Base-by-base conservation (phyloP, 2,329 filamentous ascomycete species). In the Ophioceras dolichostomum region DNA sequence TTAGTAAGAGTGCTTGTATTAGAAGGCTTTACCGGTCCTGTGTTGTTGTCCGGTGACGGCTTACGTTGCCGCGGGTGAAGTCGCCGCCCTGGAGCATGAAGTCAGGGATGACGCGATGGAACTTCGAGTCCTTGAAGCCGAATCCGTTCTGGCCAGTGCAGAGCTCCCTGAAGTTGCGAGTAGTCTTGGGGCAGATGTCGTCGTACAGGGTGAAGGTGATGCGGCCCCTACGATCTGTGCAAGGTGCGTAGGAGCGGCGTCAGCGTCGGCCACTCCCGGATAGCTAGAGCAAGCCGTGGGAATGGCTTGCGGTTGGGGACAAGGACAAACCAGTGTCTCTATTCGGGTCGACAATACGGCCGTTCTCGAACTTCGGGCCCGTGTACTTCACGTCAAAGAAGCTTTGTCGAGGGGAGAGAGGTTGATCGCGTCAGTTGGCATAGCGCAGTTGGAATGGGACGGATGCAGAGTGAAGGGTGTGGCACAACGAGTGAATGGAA, bases 21-120 rank as follows among this genome's bases (percentile, higher is more conserved):
- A n/a, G n/a, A n/a, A n/a, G n/a, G n/a, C n/a, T n/a, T n/a, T n/a
- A n/a, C n/a, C n/a, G n/a, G n/a, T n/a, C n/a, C n/a, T n/a, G n/a
- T n/a, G n/a, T n/a, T n/a, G n/a, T n/a, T n/a, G n/a, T n/a, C n/a
- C n/a, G n/a, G n/a, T n/a, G 24, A 32, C 16, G 32, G 66, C 83
- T 62, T 71, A 94, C 87, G 65, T 93, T 91, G 58, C 79, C 77
- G 58, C 83, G 83, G 65, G 86, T 93, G 71, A 93, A 93, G 74
- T 94, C 86, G 74, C 86, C 86, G 61, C 86, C 87, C 75, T 94
- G 87, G 53, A 94, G 80, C 87, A 94, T 94, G 75, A 94, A 94
- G 41, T 85, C 62, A 51, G 83, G 83, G 64, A 94, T 94, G 64
- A 94, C 80, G 53, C 87, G 85, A 76, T 94, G 86, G 80, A 94